These are phyloP conservation scores for Leccinum pachyderme DNA, from an alignment of 1,284 basidiomycete species.

Conservation along the genomic window DNA sequence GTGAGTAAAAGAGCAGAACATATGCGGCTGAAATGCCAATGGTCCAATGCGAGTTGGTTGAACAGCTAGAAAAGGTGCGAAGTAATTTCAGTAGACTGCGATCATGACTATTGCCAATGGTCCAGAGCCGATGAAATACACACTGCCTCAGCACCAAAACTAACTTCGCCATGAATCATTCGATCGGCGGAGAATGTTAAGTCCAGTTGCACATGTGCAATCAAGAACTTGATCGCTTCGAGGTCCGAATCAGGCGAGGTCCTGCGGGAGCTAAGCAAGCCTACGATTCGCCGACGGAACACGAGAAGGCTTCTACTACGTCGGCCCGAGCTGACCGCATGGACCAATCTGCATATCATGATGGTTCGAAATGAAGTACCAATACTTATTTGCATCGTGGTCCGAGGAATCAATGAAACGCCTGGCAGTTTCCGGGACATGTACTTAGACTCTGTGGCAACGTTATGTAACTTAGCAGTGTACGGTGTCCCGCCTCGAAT, in stretches of 20 bases:
- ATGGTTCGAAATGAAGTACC: too few species aligned
- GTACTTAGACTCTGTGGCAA: neutral
- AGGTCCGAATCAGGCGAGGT: neutral
- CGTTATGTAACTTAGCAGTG: neutral
- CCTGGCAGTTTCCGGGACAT: neutral
- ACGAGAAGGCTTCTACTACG: neutral
- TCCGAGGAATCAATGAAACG: neutral
- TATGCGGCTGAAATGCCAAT: neutral
- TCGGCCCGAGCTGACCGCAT: too few species aligned
- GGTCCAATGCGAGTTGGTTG: neutral
- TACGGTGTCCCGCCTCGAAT: neutral
- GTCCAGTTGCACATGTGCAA: neutral
- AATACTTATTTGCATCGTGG: neutral
- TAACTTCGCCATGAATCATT: neutral
- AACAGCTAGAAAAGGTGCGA: neutral
- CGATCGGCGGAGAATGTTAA: conserved; percentile 18
- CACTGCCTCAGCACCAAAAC: conserved; percentile 3
- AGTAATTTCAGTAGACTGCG: neutral
- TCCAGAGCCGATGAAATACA: neutral
- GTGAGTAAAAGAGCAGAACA: neutral
- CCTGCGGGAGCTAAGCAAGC: neutral
- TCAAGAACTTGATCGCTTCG: conserved; percentile 11
- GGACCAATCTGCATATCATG: too few species aligned
- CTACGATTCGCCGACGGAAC: conserved; percentile 3
- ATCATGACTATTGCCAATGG: neutral